Conservation (phyloP, 805 yeast genomes). For the Lipomyces japonicus region DNA sequence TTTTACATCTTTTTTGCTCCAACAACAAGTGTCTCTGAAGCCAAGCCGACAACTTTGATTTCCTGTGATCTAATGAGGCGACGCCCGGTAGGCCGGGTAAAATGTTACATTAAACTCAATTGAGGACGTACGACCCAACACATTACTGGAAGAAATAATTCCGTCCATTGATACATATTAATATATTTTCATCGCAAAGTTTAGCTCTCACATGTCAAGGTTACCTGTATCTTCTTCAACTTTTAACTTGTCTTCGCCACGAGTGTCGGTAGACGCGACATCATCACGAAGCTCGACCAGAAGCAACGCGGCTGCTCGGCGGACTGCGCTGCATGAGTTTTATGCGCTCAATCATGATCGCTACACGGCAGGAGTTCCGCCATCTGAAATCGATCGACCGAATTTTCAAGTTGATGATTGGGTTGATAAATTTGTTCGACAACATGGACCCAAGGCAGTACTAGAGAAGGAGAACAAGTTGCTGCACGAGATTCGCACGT, state of each 20-base stretch:
- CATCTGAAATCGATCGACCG: slow-evolving; percentile 26
- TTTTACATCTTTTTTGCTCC: too few species aligned
- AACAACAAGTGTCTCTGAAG: too few species aligned
- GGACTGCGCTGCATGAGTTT: slow-evolving; percentile 31
- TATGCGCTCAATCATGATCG: slow-evolving; percentile 27
- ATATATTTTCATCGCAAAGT: too few species aligned
- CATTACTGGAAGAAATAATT: too few species aligned
- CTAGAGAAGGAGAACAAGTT: slow-evolving; percentile 19
- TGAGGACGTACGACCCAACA: too few species aligned
- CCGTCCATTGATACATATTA: too few species aligned
- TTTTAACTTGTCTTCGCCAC: background rate
- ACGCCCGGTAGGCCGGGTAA: too few species aligned
- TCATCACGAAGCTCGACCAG: background rate
- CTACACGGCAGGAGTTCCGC: slow-evolving; percentile 20
- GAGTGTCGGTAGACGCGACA: background rate
- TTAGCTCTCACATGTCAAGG: too few species aligned
- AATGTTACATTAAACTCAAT: too few species aligned
- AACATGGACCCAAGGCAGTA: slow-evolving; percentile 13
- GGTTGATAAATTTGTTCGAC: slow-evolving; percentile 20
- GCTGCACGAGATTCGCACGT: slow-evolving; percentile 28
- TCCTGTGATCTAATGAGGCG: too few species aligned
- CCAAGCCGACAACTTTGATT: too few species aligned
- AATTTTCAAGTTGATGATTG: slow-evolving; percentile 22
- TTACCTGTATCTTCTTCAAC: too few species aligned
- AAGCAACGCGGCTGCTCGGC: slow-evolving; percentile 24